A percentile compares a stretch with the other conserved stretches of the same genome.
phyloP scores from a whole-genome alignment of 495 filamentous ascomycete genomes.

The Neurospora sp. region DNA sequence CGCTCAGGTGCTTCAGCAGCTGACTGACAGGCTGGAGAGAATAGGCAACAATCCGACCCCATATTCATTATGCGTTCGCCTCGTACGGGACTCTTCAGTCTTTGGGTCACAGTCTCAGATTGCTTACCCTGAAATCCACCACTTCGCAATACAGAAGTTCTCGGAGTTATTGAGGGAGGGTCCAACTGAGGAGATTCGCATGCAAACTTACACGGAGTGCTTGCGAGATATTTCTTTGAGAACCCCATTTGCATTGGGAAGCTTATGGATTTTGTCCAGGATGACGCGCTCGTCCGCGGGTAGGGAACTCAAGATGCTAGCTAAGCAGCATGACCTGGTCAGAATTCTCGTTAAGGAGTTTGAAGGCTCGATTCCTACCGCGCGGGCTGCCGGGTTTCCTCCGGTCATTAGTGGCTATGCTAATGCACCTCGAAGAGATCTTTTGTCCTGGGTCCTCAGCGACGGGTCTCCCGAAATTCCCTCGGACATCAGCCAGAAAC shows the following conservation, averaged over 20 bases:
- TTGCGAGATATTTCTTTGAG: constrained; percentile 36
- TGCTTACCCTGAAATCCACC: constrained; percentile 39
- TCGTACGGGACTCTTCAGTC: constrained; percentile 55
- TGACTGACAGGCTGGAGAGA: constrained; percentile 16
- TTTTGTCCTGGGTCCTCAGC: constrained; percentile 48
- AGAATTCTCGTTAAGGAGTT: constrained; percentile 40
- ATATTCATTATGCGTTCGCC: constrained; percentile 50
- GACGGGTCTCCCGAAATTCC: constrained; percentile 51
- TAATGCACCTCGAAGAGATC: constrained; percentile 44
- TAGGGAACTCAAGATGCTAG: constrained; percentile 27
- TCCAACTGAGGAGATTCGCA: constrained; percentile 25
- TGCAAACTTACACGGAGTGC: constrained; percentile 31
- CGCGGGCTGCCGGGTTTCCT: constrained; percentile 23
- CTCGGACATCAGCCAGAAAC: constrained; percentile 45
- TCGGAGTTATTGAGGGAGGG: constrained; percentile 33
- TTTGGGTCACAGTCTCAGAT: constrained; percentile 29
- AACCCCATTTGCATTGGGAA: constrained; percentile 45
- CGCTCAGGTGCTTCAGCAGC: constrained; percentile 26
- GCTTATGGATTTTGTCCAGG: constrained; percentile 58
- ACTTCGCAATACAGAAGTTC: constrained; percentile 50
- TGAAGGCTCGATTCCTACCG: constrained; percentile 28
- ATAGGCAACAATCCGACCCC: constrained; percentile 20
- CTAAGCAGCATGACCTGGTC: constrained; percentile 35
- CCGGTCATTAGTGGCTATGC: constrained; percentile 29
- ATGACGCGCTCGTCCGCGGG: constrained; percentile 35